A percentile compares a stretch with the other conserved stretches of the same genome.
Conservation (phyloP, 2,329 filamentous ascomycete species). For the Botryotinia globosa region DNA sequence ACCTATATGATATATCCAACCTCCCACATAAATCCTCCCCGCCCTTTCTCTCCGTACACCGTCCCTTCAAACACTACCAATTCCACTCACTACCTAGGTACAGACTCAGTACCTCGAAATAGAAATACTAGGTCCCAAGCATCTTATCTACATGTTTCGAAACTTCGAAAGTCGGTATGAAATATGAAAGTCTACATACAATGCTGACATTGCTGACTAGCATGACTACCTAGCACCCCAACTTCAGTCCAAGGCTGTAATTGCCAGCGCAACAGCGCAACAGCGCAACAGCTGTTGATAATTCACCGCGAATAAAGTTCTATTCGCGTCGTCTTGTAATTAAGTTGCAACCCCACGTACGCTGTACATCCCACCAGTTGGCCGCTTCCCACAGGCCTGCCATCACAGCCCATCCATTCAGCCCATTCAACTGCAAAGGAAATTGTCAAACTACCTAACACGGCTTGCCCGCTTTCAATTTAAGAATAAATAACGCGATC, state of each 20-base stretch:
- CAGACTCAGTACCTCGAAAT: neutral
- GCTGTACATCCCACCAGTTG: constrained; percentile 7
- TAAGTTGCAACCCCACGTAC: neutral
- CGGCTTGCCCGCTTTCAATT: neutral
- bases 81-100: neutral
- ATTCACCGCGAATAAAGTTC: neutral
- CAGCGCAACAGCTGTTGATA: constrained; percentile 3
- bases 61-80: neutral
- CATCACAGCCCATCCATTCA: neutral
- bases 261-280: constrained; percentile 11
- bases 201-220: neutral
- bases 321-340: neutral
- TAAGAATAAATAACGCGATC: constrained; percentile 6
- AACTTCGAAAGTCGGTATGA: constrained; percentile 9
- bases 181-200: neutral
- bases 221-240: neutral
- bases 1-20: neutral
- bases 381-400: constrained; percentile 3
- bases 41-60: neutral
- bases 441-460: neutral
- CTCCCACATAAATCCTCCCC: constrained; percentile 2
- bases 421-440: neutral
- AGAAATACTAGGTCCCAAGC: neutral
- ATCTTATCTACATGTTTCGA: neutral
- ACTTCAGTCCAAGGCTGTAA: neutral